Evolutionary conservation across 768 basidiomycete genomes (phyloP).

Genomic region (Agrocybe praecox): DNA sequence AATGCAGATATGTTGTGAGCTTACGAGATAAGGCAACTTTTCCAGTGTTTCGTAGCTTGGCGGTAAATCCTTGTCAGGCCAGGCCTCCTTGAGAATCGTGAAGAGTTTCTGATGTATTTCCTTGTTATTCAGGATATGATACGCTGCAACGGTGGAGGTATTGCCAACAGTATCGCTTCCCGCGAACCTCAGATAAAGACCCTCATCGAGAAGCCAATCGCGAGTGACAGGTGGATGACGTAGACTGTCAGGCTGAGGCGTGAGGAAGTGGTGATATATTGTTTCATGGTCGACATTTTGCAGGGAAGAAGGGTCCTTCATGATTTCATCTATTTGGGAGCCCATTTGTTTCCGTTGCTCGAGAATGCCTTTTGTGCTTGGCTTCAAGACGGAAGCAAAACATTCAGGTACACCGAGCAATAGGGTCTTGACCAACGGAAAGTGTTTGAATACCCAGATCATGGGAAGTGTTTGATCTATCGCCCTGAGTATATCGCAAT

Average conservation of each 20-base stretch:
- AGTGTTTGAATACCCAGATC: conserved; percentile 40
- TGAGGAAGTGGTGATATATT: conserved; percentile 38
- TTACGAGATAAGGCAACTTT: conserved; percentile 48
- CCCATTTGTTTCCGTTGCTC: conserved; percentile 35
- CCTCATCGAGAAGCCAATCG: conserved; percentile 38
- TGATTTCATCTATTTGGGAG: conserved; percentile 34
- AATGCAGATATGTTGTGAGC: conserved; percentile 10
- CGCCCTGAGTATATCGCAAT: conserved; percentile 32
- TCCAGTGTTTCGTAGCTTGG: conserved; percentile 39
- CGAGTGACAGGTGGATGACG: conserved; percentile 31
- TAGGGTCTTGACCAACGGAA: conserved; percentile 31
- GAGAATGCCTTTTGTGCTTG: conserved; percentile 36
- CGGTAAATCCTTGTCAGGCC: conserved; percentile 38
- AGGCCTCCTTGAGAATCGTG: conserved; percentile 35
- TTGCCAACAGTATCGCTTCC: conserved; percentile 48
- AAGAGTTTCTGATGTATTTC: conserved; percentile 28
- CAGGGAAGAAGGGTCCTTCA: conserved; percentile 32
- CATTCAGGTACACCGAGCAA: conserved; percentile 34
- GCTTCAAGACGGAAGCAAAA: conserved; percentile 33
- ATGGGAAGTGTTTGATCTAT: conserved; percentile 37
- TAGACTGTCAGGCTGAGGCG: conserved; percentile 30
- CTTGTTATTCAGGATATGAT: conserved; percentile 35
- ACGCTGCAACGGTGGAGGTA: conserved; percentile 35
- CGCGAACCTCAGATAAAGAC: conserved; percentile 37
- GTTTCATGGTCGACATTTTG: conserved; percentile 35